Conservation (phyloP, 2,329 filamentous ascomycete species). For the Talaromyces amestolkiae region DNA sequence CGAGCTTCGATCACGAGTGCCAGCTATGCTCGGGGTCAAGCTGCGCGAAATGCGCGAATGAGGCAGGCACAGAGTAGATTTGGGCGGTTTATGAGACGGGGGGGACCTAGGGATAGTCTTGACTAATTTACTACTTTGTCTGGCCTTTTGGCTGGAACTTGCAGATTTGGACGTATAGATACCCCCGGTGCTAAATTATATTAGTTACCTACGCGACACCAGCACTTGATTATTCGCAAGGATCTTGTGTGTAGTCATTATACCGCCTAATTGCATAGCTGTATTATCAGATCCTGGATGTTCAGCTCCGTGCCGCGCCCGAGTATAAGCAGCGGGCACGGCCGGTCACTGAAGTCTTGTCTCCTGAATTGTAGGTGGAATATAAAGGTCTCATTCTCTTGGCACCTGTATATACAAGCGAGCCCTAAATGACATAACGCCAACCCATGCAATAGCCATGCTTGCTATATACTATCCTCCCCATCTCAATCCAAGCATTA, state of each 20-base stretch:
- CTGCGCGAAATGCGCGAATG: neutral
- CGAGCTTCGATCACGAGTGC: constrained; percentile 33
- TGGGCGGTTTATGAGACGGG: constrained; percentile 43
- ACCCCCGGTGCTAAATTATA: neutral
- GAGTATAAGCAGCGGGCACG: constrained; percentile 67
- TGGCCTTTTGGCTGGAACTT: neutral
- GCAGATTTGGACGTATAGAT: neutral
- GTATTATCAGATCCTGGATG: constrained; percentile 78
- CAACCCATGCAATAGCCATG: constrained; percentile 8
- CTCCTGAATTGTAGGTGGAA: neutral
- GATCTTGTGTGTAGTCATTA: constrained; percentile 63
- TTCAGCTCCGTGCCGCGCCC: constrained; percentile 63
- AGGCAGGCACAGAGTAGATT: constrained; percentile 32
- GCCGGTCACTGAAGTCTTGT: constrained; percentile 41
- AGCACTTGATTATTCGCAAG: constrained; percentile 57
- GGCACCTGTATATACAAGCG: constrained; percentile 1
- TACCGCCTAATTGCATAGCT: constrained; percentile 68
- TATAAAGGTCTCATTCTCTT: neutral
- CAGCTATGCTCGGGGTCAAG: neutral
- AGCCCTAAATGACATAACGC: neutral
- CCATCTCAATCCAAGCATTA: neutral
- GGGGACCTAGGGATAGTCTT: constrained; percentile 52
- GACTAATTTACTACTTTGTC: constrained; percentile 34
- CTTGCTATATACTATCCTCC: neutral
- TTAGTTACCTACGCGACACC: too few species aligned